Evolutionary conservation across 169 alveolate genomes (phyloP).

Genomic region (Cyclospora cayetanensis): DNA sequence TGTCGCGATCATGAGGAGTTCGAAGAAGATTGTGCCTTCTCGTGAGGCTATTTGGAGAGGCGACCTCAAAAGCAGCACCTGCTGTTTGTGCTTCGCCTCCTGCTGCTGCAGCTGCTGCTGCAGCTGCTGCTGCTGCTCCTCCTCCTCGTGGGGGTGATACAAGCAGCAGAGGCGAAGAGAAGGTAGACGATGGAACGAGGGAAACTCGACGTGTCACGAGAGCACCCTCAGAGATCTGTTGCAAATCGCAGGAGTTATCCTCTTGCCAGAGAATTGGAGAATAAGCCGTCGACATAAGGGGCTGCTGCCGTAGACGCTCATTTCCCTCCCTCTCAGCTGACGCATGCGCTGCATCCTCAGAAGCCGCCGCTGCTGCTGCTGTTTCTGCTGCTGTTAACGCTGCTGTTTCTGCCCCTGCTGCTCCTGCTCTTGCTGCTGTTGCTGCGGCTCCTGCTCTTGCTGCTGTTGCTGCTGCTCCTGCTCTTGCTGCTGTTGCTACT

Average conservation of each 20-base stretch:
- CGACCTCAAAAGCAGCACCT: neutral
- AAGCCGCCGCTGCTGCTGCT: neutral
- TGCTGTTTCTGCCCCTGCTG: neutral
- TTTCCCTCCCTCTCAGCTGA: neutral
- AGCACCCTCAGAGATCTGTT: too few relatives aligned
- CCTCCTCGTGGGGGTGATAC: constrained; percentile 21
- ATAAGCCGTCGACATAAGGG: too few relatives aligned
- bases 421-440: neutral
- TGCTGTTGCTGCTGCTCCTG: neutral
- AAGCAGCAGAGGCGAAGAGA: constrained; percentile 46
- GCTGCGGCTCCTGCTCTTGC: neutral
- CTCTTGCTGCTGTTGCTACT: neutral
- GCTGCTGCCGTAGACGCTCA: neutral
- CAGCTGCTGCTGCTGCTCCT: constrained; percentile 8
- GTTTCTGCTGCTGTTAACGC: neutral
- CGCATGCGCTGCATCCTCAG: neutral
- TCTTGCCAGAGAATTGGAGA: too few relatives aligned
- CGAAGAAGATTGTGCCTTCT: constrained; percentile 13
- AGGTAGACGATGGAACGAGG: constrained; percentile 10
- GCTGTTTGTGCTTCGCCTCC: constrained; percentile 6
- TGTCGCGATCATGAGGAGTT: neutral
- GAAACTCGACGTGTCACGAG: too few relatives aligned
- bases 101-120: constrained; percentile 22
- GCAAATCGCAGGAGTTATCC: too few relatives aligned
- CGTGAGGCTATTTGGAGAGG: constrained; percentile 5